Percentiles rank a stretch among this genome's conserved stretches.
phyloP scores from a whole-genome alignment of 1,139 yeast species.

The Groenewaldozyma sp. region DNA sequence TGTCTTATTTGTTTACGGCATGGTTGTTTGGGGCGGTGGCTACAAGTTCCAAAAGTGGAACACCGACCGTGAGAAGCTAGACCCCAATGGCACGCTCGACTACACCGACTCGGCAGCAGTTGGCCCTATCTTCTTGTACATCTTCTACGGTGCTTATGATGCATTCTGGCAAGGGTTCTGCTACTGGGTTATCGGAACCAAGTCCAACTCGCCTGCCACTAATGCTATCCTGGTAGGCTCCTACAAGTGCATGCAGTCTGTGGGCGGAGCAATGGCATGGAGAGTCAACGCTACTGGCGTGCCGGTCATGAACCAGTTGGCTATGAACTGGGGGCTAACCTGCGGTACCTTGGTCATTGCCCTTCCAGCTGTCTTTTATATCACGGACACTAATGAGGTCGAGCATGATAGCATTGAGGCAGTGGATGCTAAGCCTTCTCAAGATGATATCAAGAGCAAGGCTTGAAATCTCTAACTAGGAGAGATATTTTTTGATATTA shows the following conservation, averaged over 20 bases:
- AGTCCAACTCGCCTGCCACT: conserved; percentile 47
- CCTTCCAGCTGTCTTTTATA: conserved; percentile 33
- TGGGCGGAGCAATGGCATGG: conserved; percentile 57
- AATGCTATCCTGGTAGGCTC: conserved; percentile 53
- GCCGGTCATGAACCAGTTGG: conserved; percentile 41
- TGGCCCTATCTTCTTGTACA: conserved; percentile 28
- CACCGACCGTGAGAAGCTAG: conserved; percentile 12
- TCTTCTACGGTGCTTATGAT: conserved; percentile 48
- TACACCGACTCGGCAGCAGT: conserved; percentile 13
- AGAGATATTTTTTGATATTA: too few species aligned
- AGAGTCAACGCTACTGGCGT: conserved; percentile 39
- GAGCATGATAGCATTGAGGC: not conserved
- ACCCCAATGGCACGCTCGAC: conserved; percentile 8
- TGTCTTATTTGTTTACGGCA: conserved; percentile 33
- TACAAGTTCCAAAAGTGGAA: conserved; percentile 35
- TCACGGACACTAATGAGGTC: conserved; percentile 3
- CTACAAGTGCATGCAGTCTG: conserved; percentile 54
- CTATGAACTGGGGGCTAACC: conserved; percentile 47
- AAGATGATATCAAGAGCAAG: not conserved
- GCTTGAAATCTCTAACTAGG: too few species aligned
- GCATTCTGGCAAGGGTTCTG: conserved; percentile 46
- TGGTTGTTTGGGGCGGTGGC: conserved; percentile 55
- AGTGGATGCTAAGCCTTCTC: not conserved
- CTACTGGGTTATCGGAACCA: conserved; percentile 48
- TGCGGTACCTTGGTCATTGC: conserved; percentile 41